Evolutionary conservation across 257 asterid genomes (phyloP).

Genomic region (Eustoma russellianum): DNA sequence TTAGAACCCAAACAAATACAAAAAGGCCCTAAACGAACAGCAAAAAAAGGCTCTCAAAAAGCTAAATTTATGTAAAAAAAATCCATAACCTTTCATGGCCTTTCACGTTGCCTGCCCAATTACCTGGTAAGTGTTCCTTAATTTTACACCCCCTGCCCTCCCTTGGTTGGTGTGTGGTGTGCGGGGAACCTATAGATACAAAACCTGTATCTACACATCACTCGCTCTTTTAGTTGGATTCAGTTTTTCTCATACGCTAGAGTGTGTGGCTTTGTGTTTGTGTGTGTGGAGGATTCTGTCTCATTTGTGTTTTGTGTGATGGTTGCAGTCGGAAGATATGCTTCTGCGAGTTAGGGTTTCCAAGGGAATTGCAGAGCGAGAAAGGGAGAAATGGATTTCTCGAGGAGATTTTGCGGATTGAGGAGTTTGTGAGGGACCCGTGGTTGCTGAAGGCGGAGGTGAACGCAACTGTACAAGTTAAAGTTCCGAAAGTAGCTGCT

Average conservation of each 20-base stretch:
- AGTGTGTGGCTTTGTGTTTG: constrained; percentile 12
- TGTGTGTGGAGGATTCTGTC: constrained; percentile 3
- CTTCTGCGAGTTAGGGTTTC: constrained; percentile 73
- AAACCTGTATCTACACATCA: constrained; percentile 13
- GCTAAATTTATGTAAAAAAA: constrained; percentile 2
- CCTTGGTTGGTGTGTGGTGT: background rate
- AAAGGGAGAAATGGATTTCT: constrained; percentile 51
- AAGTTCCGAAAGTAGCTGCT: constrained; percentile 71
- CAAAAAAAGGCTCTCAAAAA: too few relatives aligned
- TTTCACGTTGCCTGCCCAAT: constrained; percentile 99
- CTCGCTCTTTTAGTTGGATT: constrained; percentile 8
- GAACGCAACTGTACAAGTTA: constrained; percentile 68
- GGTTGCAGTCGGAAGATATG: constrained; percentile 77
- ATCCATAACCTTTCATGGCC: constrained; percentile 55
- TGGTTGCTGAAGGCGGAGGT: constrained; percentile 66
- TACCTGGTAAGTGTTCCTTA: constrained; percentile 67
- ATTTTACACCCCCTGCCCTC: constrained; percentile 8
- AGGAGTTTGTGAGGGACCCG: constrained; percentile 77
- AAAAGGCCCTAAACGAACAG: too few relatives aligned
- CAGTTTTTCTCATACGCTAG: background rate
- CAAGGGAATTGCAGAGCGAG: constrained; percentile 47
- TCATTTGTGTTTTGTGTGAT: constrained; percentile 16
- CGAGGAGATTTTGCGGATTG: constrained; percentile 61
- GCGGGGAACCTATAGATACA: background rate
- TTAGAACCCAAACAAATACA: too few relatives aligned